Evolutionary conservation across 352 stramenopile species (phyloP).

Genomic region (Globisporangium solare): DNA sequence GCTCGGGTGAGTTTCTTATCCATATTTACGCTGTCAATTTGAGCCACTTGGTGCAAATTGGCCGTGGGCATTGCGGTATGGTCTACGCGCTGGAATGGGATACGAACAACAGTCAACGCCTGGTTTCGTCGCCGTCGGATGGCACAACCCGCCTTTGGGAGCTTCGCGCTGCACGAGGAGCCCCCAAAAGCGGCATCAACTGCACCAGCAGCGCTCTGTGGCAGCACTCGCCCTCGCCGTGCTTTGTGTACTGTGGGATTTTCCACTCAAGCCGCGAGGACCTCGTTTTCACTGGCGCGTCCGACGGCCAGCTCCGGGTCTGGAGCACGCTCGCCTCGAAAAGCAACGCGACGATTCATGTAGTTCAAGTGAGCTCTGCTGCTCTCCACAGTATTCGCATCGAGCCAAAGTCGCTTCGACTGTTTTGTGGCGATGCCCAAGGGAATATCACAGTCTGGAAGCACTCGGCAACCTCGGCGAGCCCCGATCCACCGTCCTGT

Average conservation of each 20-base stretch:
- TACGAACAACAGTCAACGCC: slow-evolving; percentile 4
- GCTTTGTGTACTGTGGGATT: slow-evolving; percentile 60
- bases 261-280: slow-evolving; percentile 33
- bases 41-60: slow-evolving; percentile 28
- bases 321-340: slow-evolving; percentile 18
- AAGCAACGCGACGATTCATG: neutral
- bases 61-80: slow-evolving; percentile 44
- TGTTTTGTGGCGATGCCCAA: slow-evolving; percentile 57
- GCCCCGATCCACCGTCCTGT: slow-evolving; percentile 12
- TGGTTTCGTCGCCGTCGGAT: slow-evolving; percentile 61
- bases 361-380: slow-evolving; percentile 21
- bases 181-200: neutral
- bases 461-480: neutral
- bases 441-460: slow-evolving; percentile 52
- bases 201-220: slow-evolving; percentile 20
- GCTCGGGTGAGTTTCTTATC: slow-evolving; percentile 34
- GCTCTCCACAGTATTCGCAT: slow-evolving; percentile 51
- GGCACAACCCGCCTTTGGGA: slow-evolving; percentile 43
- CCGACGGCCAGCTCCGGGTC: slow-evolving; percentile 48
- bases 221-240: slow-evolving; percentile 48
- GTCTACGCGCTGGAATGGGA: slow-evolving; percentile 64
- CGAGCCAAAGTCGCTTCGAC: slow-evolving; percentile 29
- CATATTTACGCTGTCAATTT: slow-evolving; percentile 41
- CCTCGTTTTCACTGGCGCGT: slow-evolving; percentile 43
- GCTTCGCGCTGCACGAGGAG: slow-evolving; percentile 5